Conservation (phyloP, 768 basidiomycete genomes). For the Tephrocybe sp. region DNA sequence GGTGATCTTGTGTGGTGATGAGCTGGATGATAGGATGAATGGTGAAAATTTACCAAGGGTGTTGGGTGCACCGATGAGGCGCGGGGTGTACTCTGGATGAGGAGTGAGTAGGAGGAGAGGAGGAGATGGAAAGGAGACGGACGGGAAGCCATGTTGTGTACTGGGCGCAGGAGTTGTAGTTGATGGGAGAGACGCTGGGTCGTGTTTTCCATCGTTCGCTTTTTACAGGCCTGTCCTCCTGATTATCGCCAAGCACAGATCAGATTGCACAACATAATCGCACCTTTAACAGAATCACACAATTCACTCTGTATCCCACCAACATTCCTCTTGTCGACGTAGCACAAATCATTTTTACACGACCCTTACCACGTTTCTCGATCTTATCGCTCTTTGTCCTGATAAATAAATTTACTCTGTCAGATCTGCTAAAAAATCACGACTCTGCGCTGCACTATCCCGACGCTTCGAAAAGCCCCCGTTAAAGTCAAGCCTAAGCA, state of each 20-base stretch:
- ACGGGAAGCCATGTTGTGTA: constrained; percentile 51
- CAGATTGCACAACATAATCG: constrained; percentile 17
- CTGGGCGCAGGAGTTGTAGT: constrained; percentile 53
- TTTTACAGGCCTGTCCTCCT: constrained; percentile 28
- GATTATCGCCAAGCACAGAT: constrained; percentile 17
- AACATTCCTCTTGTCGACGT: constrained; percentile 9
- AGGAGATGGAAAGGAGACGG: constrained; percentile 16
- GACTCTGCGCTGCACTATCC: constrained; percentile 18
- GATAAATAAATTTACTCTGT: constrained; percentile 3
- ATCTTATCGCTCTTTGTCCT: constrained; percentile 16
- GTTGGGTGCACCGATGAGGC: constrained; percentile 85
- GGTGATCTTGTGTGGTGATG: constrained; percentile 68
- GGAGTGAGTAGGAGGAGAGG: constrained; percentile 2
- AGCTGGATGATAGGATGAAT: constrained; percentile 16
- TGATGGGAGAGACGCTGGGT: constrained; percentile 60
- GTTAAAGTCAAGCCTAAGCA: constrained; percentile 84
- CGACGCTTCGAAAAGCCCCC: constrained; percentile 62
- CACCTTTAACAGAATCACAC: constrained; percentile 12
- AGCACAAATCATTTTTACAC: neutral
- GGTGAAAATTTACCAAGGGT: constrained; percentile 69
- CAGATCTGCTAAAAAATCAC: constrained; percentile 38
- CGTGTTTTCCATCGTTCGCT: constrained; percentile 40
- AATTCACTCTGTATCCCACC: constrained; percentile 5
- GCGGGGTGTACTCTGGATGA: constrained; percentile 61
- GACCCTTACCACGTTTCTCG: constrained; percentile 9